A percentile compares a stretch with the other conserved stretches of the same genome.
These are phyloP conservation scores for Pleodorina starrii DNA, from an alignment of 139 green algal genomes.

Conservation along the genomic window DNA sequence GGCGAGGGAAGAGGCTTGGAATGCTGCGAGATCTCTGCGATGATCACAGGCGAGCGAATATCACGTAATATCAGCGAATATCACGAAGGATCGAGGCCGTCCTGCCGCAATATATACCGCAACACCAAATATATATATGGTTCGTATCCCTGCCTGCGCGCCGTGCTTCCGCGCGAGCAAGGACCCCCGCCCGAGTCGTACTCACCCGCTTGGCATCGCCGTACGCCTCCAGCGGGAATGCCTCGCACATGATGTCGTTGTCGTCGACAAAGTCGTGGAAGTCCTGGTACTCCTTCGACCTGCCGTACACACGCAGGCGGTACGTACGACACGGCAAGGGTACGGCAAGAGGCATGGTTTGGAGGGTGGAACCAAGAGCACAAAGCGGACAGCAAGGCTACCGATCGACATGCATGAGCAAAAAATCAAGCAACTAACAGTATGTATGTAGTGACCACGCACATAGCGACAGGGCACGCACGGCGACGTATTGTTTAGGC, in stretches of 20 bases:
- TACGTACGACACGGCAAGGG: too few relatives aligned
- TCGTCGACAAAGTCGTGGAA: background rate
- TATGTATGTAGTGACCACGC: too few relatives aligned
- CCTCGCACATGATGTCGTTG: slow-evolving; percentile 5
- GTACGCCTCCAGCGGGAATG: background rate
- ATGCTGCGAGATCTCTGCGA: background rate
- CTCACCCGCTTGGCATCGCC: background rate
- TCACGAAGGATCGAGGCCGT: background rate
- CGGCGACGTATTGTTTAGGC: too few relatives aligned
- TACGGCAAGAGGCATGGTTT: background rate
- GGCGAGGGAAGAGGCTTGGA: background rate
- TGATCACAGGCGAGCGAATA: background rate
- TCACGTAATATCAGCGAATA: background rate
- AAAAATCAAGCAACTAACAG: too few relatives aligned
- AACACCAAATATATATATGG: too few relatives aligned
- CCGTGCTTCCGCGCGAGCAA: background rate
- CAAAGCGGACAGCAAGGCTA: background rate
- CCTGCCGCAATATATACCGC: background rate
- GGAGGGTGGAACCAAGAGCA: background rate
- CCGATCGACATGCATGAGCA: too few relatives aligned
- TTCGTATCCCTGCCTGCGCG: too few relatives aligned
- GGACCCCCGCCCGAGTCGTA: background rate
- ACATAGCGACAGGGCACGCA: too few relatives aligned
- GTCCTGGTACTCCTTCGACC: background rate
- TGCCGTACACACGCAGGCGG: background rate